Evolutionary conservation across 352 stramenopile genomes (phyloP), one percentile per base, ranked within the genome.

Genomic region (Globisporangium recalcitrans): DNA sequence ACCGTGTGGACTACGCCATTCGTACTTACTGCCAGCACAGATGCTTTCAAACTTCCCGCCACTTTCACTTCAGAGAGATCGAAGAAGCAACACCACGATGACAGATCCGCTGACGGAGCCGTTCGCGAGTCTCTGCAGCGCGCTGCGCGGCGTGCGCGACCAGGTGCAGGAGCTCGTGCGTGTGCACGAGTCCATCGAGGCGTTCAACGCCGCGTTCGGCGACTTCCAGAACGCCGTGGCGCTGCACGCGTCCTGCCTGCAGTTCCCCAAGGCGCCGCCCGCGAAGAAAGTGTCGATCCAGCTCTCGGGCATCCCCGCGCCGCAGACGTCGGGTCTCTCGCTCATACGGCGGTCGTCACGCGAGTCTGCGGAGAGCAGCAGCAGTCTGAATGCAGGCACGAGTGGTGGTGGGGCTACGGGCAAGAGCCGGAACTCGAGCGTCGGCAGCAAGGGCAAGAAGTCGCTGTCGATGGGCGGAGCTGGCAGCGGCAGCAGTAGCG

Each of bases 151-250:
- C 9, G 73, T 95, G 40, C 78, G 85, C 40, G 74, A 81, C 48
- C 81, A 92, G 58, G 79, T 90, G 22, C 62, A 82, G 62, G 72
- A 76, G 58, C 79, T 95, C n/a, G 52, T 71, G 53, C 73, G 59
- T 4, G 82, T 95, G 47, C 82, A 93, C 57, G 73, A 87, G 14
- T 74, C 81, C n/a, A 70, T 95, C 24, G 77, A 86, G 26, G 70
- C 81, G 57, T 93, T 93, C 62, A 93, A 93, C 68, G 56, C 40
- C 44, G 74, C 75, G 14, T 95, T 95, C 31, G 86, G 86, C 31
- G 60, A 72, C 19, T 91, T 95, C 63, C 82, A 91, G 67, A 78
- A 75, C 48, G 82, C 80, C 53, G 91, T 93, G 71, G 73, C 71
- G 57, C 72, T 94, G 60, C 83, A 94, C 51, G 81, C 77, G 57